These are phyloP conservation scores for Aspergillus awamori DNA, from an alignment of 2,329 filamentous ascomycete genomes.

Conservation along the genomic window DNA sequence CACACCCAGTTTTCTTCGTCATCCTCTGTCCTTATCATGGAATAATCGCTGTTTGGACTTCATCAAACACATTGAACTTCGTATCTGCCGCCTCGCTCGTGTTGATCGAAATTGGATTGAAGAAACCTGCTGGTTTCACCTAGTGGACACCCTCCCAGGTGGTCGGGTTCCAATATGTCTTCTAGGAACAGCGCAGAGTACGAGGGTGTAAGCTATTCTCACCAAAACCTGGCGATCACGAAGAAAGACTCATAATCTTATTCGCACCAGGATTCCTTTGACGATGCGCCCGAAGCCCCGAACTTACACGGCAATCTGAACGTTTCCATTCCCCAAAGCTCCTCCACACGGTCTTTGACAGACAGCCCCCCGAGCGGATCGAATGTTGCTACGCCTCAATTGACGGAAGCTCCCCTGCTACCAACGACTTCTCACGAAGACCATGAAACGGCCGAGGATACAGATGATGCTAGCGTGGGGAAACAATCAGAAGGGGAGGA, in stretches of 20 bases:
- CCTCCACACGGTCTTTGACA: slow-evolving; percentile 66
- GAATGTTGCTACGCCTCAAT: slow-evolving; percentile 38
- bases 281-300: slow-evolving; percentile 68
- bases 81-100: slow-evolving; percentile 7
- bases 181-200: slow-evolving; percentile 47
- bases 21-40: slow-evolving; percentile 22
- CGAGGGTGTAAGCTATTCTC: slow-evolving; percentile 42
- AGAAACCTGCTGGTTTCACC: slow-evolving; percentile 10
- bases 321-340: slow-evolving; percentile 38
- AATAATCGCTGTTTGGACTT: slow-evolving; percentile 14
- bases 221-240: slow-evolving; percentile 3
- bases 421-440: slow-evolving; percentile 33
- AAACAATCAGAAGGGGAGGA: slow-evolving; percentile 35
- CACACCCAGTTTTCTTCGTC: slow-evolving; percentile 7
- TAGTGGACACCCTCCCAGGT: slow-evolving; percentile 16
- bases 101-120: slow-evolving; percentile 8
- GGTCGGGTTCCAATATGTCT: slow-evolving; percentile 29
- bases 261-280: slow-evolving; percentile 70
- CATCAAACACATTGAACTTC: slow-evolving; percentile 1
- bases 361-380: slow-evolving; percentile 47
- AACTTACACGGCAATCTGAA: slow-evolving; percentile 31
- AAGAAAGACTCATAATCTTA: slow-evolving; percentile 15
- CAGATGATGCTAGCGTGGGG: slow-evolving; percentile 29
- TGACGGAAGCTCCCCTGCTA: slow-evolving; percentile 35
- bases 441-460: slow-evolving; percentile 23